Percentiles rank a stretch among this genome's conserved stretches.
phyloP scores from a whole-genome alignment of 345 rosid genomes.

The Populus davidiana region DNA sequence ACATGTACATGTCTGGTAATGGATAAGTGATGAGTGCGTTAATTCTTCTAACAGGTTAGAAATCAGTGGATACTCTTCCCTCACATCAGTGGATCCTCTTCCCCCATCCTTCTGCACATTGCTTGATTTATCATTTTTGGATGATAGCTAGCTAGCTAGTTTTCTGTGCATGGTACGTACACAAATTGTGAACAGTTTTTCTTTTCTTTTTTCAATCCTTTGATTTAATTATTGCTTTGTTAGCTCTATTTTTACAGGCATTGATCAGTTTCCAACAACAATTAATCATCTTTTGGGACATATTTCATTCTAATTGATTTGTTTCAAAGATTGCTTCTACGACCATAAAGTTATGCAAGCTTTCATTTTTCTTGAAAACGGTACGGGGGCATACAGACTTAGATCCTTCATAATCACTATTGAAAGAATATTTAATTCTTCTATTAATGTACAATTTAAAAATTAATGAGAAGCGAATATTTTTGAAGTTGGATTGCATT shows the following conservation, averaged over 20 bases:
- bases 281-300: background rate
- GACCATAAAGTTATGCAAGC: background rate
- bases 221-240: background rate
- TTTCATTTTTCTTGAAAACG: background rate
- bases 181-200: background rate
- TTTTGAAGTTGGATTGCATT: too few species aligned
- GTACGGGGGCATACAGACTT: background rate
- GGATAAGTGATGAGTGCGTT: background rate
- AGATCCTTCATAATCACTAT: background rate
- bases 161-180: background rate
- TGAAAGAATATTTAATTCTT: background rate
- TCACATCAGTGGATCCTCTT: background rate
- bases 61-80: background rate
- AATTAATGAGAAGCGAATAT: background rate
- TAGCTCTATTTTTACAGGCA: background rate
- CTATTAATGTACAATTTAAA: background rate
- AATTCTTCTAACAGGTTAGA: background rate
- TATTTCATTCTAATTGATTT: background rate
- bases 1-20: background rate
- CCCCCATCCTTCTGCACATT: background rate
- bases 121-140: background rate
- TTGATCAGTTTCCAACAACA: background rate
- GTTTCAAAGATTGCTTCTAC: background rate
- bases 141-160: background rate
- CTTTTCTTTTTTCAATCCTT: background rate